Evolutionary conservation across 1,139 yeast species (phyloP), one percentile per base, ranked within the genome.

Genomic region (Candida pseudoviswanathii): DNA sequence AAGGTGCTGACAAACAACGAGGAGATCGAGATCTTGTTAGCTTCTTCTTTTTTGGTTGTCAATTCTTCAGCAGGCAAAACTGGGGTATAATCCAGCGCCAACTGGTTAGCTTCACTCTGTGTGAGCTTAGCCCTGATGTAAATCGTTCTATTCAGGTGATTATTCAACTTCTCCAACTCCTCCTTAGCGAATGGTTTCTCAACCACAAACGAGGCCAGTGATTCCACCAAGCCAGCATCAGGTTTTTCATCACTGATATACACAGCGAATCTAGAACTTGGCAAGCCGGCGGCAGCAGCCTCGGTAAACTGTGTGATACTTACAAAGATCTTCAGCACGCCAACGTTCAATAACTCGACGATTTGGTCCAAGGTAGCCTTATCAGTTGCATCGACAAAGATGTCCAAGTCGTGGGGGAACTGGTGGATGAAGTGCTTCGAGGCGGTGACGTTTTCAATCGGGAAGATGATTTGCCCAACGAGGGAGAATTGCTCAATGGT

Each of bases 291-390:
- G 2, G 64, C 61, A 21, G 80, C 65, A 26, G 65, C 64, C 0
- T 64, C 65, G 2, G 73, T 75, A 30, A 64, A 66, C 44, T 67
- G 67, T 0, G 57, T 48, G 21, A 65, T 64, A 2, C 66, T 53
- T 29, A 81, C 80, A 54, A 87, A 71, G 2, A 89, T 63, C 16
- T 75, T 74, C 33, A 70, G 63, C 21, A 86, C 81, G 30, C 97
- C 97, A 47, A 77, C 77, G 61, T 91, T 90, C 55, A 89, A 77
- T 34, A 89, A 62, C 9, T 72, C 75, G 37, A 88, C 73, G 26
- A 81, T 63, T 34, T 71, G 68, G 50, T 84, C 86, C 10, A 64
- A 60, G 16, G 62, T 47, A 27, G 67, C 50, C 11, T 53, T 49
- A 8, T 46, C 44, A 4, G 66, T 55, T 11, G 71, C 70, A 56